Evolutionary conservation across 75 land plant species (phyloP).

Genomic region (Larix kaempferi): DNA sequence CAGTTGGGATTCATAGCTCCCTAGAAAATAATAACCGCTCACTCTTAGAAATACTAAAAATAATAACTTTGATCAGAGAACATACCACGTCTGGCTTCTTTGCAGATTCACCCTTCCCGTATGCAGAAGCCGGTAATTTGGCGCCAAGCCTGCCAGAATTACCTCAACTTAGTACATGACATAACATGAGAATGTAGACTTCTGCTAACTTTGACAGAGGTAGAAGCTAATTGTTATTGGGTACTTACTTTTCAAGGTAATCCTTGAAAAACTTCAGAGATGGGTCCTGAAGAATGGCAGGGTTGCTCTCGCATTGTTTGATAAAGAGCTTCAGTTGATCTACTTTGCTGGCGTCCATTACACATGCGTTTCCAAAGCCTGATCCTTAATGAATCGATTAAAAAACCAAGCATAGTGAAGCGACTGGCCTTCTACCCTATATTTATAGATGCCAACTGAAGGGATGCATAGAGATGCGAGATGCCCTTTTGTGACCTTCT

Average conservation of each 20-base stretch:
- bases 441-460: too few species aligned
- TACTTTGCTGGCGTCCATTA: slow-evolving; percentile 72
- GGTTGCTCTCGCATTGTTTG: slow-evolving; percentile 58
- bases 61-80: not conserved
- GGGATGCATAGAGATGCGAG: too few species aligned
- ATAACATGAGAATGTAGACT: not conserved
- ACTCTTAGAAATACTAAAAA: not conserved
- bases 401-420: too few species aligned
- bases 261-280: slow-evolving; percentile 86
- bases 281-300: slow-evolving; percentile 57
- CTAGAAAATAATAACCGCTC: too few species aligned
- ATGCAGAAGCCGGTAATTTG: slow-evolving; percentile 63
- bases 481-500: too few species aligned
- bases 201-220: not conserved
- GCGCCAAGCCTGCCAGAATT: slow-evolving; percentile 57
- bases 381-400: too few species aligned
- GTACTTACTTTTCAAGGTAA: slow-evolving; percentile 75
- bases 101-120: slow-evolving; percentile 30
- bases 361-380: too few species aligned
- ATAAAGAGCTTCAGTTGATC: slow-evolving; percentile 69
- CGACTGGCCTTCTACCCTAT: too few species aligned
- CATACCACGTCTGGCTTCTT: slow-evolving; percentile 15
- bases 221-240: not conserved
- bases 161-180: not conserved
- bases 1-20: too few species aligned